A percentile compares a stretch with the other conserved stretches of the same genome.
phyloP scores from a whole-genome alignment of 192 early-diverging fungal genomes.

The Backusella mclennaniae region DNA sequence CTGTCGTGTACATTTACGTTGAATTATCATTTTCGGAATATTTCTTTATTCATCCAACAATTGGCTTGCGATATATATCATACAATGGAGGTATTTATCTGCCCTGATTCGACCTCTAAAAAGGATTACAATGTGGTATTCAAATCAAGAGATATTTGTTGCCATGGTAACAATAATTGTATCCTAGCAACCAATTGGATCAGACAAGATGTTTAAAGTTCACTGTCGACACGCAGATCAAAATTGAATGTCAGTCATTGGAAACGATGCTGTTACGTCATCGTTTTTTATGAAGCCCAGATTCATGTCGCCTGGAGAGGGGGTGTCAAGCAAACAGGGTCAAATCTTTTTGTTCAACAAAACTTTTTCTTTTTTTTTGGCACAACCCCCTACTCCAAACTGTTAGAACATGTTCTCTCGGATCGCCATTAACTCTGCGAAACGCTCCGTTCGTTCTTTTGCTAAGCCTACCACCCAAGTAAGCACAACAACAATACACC shows the following conservation, averaged over 20 bases:
- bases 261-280: neutral
- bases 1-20: too few relatives aligned
- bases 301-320: neutral
- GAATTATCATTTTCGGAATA: too few relatives aligned
- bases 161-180: too few relatives aligned
- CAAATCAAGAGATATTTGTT: too few relatives aligned
- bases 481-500: neutral
- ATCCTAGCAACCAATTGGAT: too few relatives aligned
- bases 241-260: neutral
- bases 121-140: too few relatives aligned
- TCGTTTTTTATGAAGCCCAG: neutral
- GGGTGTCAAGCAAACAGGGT: conserved; percentile 7
- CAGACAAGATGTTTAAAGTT: too few relatives aligned
- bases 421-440: conserved; percentile 34
- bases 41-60: too few relatives aligned
- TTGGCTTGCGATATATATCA: too few relatives aligned
- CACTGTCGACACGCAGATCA: too few relatives aligned
- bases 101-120: too few relatives aligned
- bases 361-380: conserved; percentile 16
- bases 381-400: conserved; percentile 18
- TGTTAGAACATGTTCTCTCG: conserved; percentile 36
- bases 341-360: neutral
- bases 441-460: conserved; percentile 32
- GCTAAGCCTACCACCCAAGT: conserved; percentile 25
- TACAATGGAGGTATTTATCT: too few relatives aligned